These are phyloP conservation scores for Allantophomopsis cytisporea DNA, from an alignment of 2,329 filamentous ascomycete species.

Conservation along the genomic window DNA sequence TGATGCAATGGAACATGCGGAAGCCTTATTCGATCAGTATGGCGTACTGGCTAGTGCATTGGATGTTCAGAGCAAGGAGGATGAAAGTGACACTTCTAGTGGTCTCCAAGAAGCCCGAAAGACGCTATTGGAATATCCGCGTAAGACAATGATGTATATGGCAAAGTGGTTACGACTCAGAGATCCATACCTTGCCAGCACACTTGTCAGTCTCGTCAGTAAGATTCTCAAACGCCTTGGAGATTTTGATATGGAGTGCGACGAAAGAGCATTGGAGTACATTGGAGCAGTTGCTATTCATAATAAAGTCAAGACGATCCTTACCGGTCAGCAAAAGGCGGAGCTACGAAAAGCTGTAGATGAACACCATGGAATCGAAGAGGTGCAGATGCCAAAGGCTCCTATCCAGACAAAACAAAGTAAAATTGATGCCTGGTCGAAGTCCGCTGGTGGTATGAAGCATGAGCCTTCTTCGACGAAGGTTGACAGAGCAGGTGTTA, in stretches of 20 bases:
- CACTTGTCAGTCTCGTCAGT: conserved; percentile 68
- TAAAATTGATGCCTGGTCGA: conserved; percentile 48
- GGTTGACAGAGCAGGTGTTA: conserved; percentile 1
- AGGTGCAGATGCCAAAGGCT: conserved; percentile 32
- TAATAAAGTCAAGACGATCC: conserved; percentile 54
- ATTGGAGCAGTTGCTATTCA: conserved; percentile 52
- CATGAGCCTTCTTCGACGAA: conserved; percentile 12
- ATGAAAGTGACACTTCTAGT: conserved; percentile 12
- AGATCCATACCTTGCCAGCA: conserved; percentile 72
- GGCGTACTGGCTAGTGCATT: conserved; percentile 51
- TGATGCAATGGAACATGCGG: conserved; percentile 88
- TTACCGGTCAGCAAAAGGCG: conserved; percentile 72
- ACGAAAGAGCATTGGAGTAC: conserved; percentile 40
- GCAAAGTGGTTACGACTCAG: conserved; percentile 83
- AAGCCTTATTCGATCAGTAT: conserved; percentile 73
- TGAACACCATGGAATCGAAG: conserved; percentile 39
- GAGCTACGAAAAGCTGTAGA: conserved; percentile 56
- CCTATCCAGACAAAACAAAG: conserved; percentile 34
- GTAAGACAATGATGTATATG: conserved; percentile 51
- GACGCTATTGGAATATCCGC: conserved; percentile 50
- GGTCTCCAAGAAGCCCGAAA: conserved; percentile 24
- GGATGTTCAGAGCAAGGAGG: conserved; percentile 19
- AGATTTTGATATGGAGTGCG: conserved; percentile 61
- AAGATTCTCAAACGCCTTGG: conserved; percentile 76
- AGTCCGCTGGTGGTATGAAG: conserved; percentile 26